Percentiles rank a stretch among this genome's conserved stretches.
phyloP scores from a whole-genome alignment of 148 eudicot species.

The Camellia lanceoleosa region DNA sequence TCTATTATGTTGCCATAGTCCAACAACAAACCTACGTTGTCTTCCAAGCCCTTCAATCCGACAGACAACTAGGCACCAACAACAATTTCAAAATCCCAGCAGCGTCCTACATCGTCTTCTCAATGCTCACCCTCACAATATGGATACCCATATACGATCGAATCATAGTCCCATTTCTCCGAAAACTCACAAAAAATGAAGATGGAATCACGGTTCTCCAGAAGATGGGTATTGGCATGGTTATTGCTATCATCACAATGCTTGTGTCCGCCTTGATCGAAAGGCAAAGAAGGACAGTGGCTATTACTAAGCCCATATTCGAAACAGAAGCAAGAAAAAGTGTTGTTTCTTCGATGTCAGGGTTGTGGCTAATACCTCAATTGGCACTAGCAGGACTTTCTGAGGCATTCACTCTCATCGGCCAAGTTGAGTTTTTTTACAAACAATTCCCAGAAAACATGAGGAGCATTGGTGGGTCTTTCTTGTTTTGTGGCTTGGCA shows the following conservation, averaged over 20 bases:
- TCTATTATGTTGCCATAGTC: slow-evolving; percentile 29
- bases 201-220: slow-evolving; percentile 58
- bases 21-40: slow-evolving; percentile 42
- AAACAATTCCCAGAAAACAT: slow-evolving; percentile 69
- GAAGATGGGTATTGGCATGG: slow-evolving; percentile 47
- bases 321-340: slow-evolving; percentile 36
- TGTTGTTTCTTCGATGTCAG: slow-evolving; percentile 44
- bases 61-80: slow-evolving; percentile 27
- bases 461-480: slow-evolving; percentile 66
- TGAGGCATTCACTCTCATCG: slow-evolving; percentile 47
- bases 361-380: slow-evolving; percentile 51
- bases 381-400: slow-evolving; percentile 45
- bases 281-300: slow-evolving; percentile 24
- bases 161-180: slow-evolving; percentile 42
- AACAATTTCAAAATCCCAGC: slow-evolving; percentile 53
- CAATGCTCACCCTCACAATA: slow-evolving; percentile 47
- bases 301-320: slow-evolving; percentile 34
- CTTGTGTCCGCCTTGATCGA: slow-evolving; percentile 38
- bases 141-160: slow-evolving; percentile 70
- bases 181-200: slow-evolving; percentile 39
- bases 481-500: slow-evolving; percentile 52
- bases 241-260: slow-evolving; percentile 31
- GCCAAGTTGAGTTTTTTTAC: slow-evolving; percentile 53
- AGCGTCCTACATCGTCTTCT: slow-evolving; percentile 49
- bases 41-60: slow-evolving; percentile 64